A percentile compares a stretch with the other conserved stretches of the same genome.
These are phyloP conservation scores for Globisporangium spinosum DNA, from an alignment of 352 stramenopile species.

Conservation along the genomic window DNA sequence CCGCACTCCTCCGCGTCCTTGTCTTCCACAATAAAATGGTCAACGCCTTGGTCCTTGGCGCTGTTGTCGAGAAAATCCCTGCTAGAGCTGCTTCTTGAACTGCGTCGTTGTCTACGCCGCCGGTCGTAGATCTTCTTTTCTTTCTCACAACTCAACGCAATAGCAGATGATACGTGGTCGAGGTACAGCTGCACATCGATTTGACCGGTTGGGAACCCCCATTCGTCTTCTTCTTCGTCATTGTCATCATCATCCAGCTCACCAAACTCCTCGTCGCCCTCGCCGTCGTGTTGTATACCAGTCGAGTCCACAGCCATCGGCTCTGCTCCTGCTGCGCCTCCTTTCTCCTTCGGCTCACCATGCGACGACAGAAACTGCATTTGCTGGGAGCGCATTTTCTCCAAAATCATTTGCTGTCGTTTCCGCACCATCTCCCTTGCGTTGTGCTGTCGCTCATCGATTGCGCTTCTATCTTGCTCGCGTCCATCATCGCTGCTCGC, in stretches of 20 bases:
- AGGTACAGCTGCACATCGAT: slow-evolving; percentile 65
- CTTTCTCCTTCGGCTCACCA: slow-evolving; percentile 19
- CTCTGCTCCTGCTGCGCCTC: not conserved
- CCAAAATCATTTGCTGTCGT: slow-evolving; percentile 67
- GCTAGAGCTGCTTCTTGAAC: slow-evolving; percentile 20
- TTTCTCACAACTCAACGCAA: slow-evolving; percentile 51
- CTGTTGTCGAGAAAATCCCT: slow-evolving; percentile 5
- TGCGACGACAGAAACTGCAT: slow-evolving; percentile 65
- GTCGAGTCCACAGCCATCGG: slow-evolving; percentile 5
- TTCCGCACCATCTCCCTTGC: slow-evolving; percentile 60
- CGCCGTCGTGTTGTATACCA: slow-evolving; percentile 21
- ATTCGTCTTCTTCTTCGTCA: slow-evolving; percentile 69
- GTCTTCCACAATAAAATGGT: slow-evolving; percentile 22
- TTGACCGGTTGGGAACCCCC: slow-evolving; percentile 75
- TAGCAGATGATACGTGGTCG: slow-evolving; percentile 59
- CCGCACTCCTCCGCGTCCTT: slow-evolving; percentile 47
- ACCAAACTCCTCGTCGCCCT: slow-evolving; percentile 34
- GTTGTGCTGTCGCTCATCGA: slow-evolving; percentile 23
- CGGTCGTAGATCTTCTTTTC: slow-evolving; percentile 30
- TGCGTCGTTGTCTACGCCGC: slow-evolving; percentile 33
- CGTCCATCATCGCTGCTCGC: not conserved
- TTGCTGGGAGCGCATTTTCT: slow-evolving; percentile 69
- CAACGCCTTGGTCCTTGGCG: slow-evolving; percentile 14
- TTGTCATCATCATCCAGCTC: slow-evolving; percentile 53
- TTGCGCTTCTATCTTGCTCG: slow-evolving; percentile 8